Evolutionary conservation across 2,329 filamentous ascomycete genomes (phyloP).

Genomic region (Cordyceps tenuipes): DNA sequence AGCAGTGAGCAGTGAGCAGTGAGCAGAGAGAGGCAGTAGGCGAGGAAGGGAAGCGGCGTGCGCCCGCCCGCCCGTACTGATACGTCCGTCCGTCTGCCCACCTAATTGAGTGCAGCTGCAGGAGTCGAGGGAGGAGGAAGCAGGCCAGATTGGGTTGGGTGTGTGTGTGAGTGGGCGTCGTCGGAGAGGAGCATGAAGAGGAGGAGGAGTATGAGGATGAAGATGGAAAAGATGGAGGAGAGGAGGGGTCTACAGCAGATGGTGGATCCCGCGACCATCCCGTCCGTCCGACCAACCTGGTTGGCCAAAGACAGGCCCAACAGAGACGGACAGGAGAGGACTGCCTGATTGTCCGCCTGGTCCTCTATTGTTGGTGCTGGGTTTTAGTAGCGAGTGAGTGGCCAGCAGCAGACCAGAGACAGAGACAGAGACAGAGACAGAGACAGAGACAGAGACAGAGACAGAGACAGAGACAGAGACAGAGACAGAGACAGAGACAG

Average conservation of each 20-base stretch:
- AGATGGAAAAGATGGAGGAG: too few species aligned
- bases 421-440: not conserved
- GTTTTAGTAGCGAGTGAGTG: not conserved
- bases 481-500: not conserved
- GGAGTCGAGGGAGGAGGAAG: not conserved
- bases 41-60: not conserved
- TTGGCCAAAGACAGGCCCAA: not conserved
- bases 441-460: not conserved
- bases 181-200: too few species aligned
- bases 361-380: not conserved
- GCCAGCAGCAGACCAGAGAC: not conserved
- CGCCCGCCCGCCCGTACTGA: not conserved
- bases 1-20: too few species aligned
- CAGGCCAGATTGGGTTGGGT: not conserved
- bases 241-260: not conserved
- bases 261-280: constrained; percentile 4
- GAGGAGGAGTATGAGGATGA: too few species aligned
- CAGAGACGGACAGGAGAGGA: too few species aligned
- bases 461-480: not conserved
- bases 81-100: not conserved
- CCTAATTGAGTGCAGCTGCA: not conserved
- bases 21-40: not conserved
- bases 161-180: not conserved
- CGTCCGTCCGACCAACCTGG: constrained; percentile 1
- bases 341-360: too few species aligned